Base-by-base conservation (phyloP, 441 rosid genomes). In the Adansonia rubrostipa region DNA sequence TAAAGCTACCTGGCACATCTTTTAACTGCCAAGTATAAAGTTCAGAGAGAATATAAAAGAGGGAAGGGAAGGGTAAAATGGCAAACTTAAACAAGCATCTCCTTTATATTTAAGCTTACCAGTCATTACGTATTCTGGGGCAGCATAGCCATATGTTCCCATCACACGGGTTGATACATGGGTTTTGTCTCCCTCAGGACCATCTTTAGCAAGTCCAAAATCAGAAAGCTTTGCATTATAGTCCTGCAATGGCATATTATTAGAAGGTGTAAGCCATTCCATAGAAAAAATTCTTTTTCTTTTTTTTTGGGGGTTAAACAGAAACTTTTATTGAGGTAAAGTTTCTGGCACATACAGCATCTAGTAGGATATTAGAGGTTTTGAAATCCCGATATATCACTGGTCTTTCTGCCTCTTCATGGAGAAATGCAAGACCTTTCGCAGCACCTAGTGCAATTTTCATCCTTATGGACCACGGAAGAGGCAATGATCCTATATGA, bases 131-230 rank as follows among this genome's bases (percentile, higher is more conserved):
- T 94, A 94, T 79, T 93, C 97, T 0, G 98, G 98, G 56, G 98
- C 98, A 42, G 98, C 98, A 81, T 93, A 93, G 20, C 98, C 98
- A 73, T 94, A 91, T 4, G 98, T 94, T 64, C 98, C 98, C 98
- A 94, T 94, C 60, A 94, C 98, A 19, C 97, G 93, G 72, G 98
- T 94, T 24, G 98, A 94, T 47, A 94, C 98, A 82, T 94, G 98
- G 19, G 98, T 94, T 85, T 94, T 92, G 75, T 92, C 98, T 67
- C 94, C 98, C 82, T 94, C 97, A 11, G 98, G 98, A 83, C 93
- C 98, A 80, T 94, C 97, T 85, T 94, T 94, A 17, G 98, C 98
- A 78, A 94, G 97, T 81, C 98, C 98, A 68, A 94, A 94, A 81
- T 94, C 98, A 14, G 97, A 94, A 62, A 94, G 94, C 86, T 94